These are phyloP conservation scores for Pyrus pyrifolia DNA, from an alignment of 306 rosid genomes.

Conservation along the genomic window DNA sequence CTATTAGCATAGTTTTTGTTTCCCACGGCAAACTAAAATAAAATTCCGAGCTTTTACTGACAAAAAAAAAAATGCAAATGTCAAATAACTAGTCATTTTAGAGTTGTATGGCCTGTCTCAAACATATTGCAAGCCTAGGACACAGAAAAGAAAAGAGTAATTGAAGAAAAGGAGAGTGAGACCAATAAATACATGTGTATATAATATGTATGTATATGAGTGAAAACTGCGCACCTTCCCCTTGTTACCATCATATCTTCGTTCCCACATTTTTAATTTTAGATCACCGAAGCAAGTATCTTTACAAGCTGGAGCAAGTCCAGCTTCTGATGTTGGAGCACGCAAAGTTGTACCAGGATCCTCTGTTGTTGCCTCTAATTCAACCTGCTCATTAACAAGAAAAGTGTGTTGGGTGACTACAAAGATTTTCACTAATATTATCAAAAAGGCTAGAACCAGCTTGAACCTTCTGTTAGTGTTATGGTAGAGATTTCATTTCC, in stretches of 20 bases:
- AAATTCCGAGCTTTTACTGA: too few species aligned
- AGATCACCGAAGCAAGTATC: slow-evolving; percentile 68
- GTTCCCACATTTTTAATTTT: slow-evolving; percentile 70
- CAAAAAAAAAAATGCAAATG: background rate
- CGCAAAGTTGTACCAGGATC: slow-evolving; percentile 72
- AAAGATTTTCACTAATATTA: background rate
- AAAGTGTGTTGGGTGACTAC: background rate
- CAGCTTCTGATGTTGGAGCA: slow-evolving; percentile 81
- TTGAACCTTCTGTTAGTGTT: background rate
- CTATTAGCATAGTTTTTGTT: background rate
- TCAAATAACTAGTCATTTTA: background rate
- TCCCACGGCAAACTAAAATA: background rate
- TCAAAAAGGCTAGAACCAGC: background rate
- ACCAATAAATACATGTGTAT: background rate
- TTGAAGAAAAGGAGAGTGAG: background rate
- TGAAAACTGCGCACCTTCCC: slow-evolving; percentile 52
- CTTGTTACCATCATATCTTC: slow-evolving; percentile 71
- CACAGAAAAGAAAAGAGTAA: background rate
- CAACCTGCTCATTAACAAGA: slow-evolving; percentile 45
- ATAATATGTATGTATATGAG: background rate
- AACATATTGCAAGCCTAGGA: background rate
- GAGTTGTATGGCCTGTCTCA: background rate
- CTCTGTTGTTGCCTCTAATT: slow-evolving; percentile 67
- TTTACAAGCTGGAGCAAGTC: slow-evolving; percentile 77
- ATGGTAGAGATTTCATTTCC: background rate